Evolutionary conservation across 352 stramenopile genomes (phyloP), one percentile per base, ranked within the genome.

Genomic region (Pythium dissotocum): DNA sequence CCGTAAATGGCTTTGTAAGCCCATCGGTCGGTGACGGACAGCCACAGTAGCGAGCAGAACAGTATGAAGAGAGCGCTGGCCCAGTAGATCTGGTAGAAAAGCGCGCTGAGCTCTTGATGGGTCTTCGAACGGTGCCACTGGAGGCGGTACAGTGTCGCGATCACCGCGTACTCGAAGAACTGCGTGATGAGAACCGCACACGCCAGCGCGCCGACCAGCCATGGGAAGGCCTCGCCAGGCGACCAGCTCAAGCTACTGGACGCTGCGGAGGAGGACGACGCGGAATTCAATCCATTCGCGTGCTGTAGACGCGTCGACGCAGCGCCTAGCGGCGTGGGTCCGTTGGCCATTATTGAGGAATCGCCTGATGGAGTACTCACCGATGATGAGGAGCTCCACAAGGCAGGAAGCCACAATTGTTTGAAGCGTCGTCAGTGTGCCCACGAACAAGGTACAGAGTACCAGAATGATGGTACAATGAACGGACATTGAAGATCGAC

Each of bases 61-160:
- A 88, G 53, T 53, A 83, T 83, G 16, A 76, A 56, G n/a, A 85
- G 16, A 10, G 77, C 78, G 21, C 77, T 46, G n/a, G 79, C 66
- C 85, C 85, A 93, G 62, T 88, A 93, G 36, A 68, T 56, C 54
- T 84, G 82, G 68, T 93, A 91, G 67, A 90, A 91, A 36, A 77
- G 58, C 32, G 73, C 44, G 10, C 66, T 69, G n/a, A 90, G 70
- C 40, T 77, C 67, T 16, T 64, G 67, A 44, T 81, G 67, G 49
- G 66, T 73, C 54, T 71, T 74, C 30, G 58, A 46, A 48, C 74
- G 74, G 61, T 79, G 68, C 77, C 79, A 82, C 52, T 88, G 79
- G 56, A 79, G 83, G 57, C 81, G 79, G 54, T 79, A 65, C 44
- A 85, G 53, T 21, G 82, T 83, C 32, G 74, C 70, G 48, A 91